Base-by-base conservation (phyloP, 1,284 basidiomycete genomes). In the Coniophora puteana region DNA sequence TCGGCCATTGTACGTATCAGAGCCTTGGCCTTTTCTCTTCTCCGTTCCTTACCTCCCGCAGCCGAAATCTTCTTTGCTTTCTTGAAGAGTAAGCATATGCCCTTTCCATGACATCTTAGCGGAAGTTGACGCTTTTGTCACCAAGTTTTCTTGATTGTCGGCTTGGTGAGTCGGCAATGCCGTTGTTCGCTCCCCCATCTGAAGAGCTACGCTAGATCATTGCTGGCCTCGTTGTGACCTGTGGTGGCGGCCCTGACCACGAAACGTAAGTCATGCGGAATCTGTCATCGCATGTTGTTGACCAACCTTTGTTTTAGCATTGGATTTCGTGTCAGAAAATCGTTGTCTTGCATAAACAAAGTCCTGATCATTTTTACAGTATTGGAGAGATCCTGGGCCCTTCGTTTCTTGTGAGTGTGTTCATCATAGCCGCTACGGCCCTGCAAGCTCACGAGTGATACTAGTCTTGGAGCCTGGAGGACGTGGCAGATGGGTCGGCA, bases 181-280 rank as follows among this genome's bases (percentile, higher is more conserved):
- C 8, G 8, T 35, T 8, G 5, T 7, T 20, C 7, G 33, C 8
- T 10, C 8, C 10, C 8, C 8, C 11, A 10, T 20, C 17, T 35
- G n/a, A 35, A 14, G 6, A 18, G 23, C 23, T 10, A 8, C 17
- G 17, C 5, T 10, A 74, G 24, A 65, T 76, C 50, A 59, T 76
- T 27, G 56, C 72, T 20, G 67, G 66, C 14, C 50, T 62, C 21
- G 48, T 57, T 18, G 62, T 72, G 47, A 70, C 73, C 49, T 63
- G 75, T 23, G 73, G 74, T 40, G 74, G 69, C 51, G 71, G 67
- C 1, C 71, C 74, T 3, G 62, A 64, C 16, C 61, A 69, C 36
- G 68, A 70, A 37, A 58, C 73, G 49, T 50, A 21, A 18, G 48
- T 8, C 10, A 13, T n/a, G 26, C 26, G 34, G 32, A 26, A 5